Base-by-base conservation (phyloP, 164 flowering plant genomes). In the Dillenia turbinata region DNA sequence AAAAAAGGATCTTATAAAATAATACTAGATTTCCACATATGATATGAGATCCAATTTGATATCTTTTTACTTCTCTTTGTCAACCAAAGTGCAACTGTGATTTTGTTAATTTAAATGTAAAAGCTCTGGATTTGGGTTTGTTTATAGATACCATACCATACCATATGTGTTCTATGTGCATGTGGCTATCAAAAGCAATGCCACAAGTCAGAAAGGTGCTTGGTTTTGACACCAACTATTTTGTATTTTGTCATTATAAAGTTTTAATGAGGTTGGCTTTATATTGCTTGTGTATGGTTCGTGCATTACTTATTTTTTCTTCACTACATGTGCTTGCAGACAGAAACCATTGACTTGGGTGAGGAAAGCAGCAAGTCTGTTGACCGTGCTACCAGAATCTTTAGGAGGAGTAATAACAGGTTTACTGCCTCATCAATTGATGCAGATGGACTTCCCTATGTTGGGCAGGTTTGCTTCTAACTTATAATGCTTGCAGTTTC, bases 391-490 rank as follows among this genome's bases (percentile, higher is more conserved):
- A 60, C 54, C 43, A 82, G 69, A 67, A 17, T 60, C 12, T 93
- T 93, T 71, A 82, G 77, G 54, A 82, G 89, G 69, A 80, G 87
- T 66, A 81, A 73, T 44, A 1, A 82, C 14, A 81, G 65, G 59
- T 72, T 84, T 40, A 45, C 16, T 16, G 65, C 70, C 56, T 60
- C 76, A 24, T 19, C 63, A 56, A 84, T 93, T 68, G 98, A 91
- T 82, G 22, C 76, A 12, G 98, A 94, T 77, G 98, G 98, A 26
- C 90, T 94, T 60, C 99, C 99, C 26, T 76, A 75, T 70, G 83
- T 91, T 65, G 99, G 99, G 59, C 97, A 93, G 94, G 97, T 90
- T 62, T 49, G 72, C 44, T n/a, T 64, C n/a, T 17, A 6, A 9
- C 52, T 45, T 45, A 22, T 44, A 9, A 19, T 54, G 43, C 46